phyloP scores from a whole-genome alignment of 1,139 yeast species.

The Suhomyces chickasaworum region DNA sequence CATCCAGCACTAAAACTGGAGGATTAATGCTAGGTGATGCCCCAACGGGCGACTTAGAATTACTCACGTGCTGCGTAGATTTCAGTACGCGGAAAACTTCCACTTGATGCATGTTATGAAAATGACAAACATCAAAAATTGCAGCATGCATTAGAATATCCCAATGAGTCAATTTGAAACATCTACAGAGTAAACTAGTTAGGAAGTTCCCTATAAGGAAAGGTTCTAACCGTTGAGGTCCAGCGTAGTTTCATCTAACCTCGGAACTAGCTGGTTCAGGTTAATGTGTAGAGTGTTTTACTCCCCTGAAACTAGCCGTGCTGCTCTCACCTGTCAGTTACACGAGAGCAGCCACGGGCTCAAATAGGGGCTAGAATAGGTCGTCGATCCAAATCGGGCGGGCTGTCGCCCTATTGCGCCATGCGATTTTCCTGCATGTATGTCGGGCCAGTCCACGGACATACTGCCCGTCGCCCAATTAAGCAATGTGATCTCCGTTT shows the following conservation, averaged over 20 bases:
- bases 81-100: not conserved
- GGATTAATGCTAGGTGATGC: not conserved
- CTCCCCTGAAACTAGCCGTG: not conserved
- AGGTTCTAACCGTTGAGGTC: too few relatives aligned
- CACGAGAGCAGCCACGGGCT: not conserved
- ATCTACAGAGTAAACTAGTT: too few relatives aligned
- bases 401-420: not conserved
- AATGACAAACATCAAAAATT: not conserved
- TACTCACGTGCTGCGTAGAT: not conserved
- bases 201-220: too few relatives aligned
- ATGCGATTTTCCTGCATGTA: not conserved
- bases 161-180: not conserved
- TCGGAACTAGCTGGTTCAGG: not conserved
- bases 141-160: not conserved
- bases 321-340: not conserved
- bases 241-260: too few relatives aligned
- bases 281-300: too few relatives aligned
- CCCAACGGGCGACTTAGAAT: not conserved
- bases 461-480: not conserved
- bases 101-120: not conserved
- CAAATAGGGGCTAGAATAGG: not conserved
- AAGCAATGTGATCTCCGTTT: not conserved
- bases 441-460: not conserved
- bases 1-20: not conserved
- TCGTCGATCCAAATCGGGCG: not conserved